Evolutionary conservation across 2,329 filamentous ascomycete species (phyloP), one percentile per base, ranked within the genome.

Genomic region (Aspergillus proliferans): DNA sequence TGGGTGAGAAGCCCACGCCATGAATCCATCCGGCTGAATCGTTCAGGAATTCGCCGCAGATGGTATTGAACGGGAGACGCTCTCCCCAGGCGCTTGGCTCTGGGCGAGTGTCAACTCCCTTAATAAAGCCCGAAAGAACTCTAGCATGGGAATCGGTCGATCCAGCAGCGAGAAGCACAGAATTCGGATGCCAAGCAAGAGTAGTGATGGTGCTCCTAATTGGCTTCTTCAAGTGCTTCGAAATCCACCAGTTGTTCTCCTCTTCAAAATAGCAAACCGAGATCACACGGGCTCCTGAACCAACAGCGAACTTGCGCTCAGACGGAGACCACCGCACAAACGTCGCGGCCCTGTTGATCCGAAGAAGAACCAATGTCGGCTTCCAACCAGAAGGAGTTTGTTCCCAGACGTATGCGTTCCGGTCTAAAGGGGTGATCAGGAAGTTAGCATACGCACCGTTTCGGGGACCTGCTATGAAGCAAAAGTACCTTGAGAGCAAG

Each of bases 241-340:
- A 96, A 39, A 98, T 92, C 93, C 93, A 98, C 93, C 93, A 98
- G 76, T 98, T 91, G 72, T 98, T 96, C 72, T 98, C 93, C 69
- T 95, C 88, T 67, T 98, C 93, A 62, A 98, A 98, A 76, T 97
- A 97, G 79, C 93, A 98, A 60, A 97, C 82, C 38, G 93, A 90
- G 63, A 98, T 95, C 57, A 95, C 87, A 55, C 93, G 85, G 60
- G 95, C 93, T 53, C 93, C 93, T 24, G 91, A 96, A 52, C 93
- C 93, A 22, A 97, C 93, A 47, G 93, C 93, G 69, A 98, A 98
- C 73, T 98, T 98, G 68, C 85, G 87, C 78, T 98, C 93, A 19
- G 87, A 92, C 2, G 93, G 93, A 19, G 90, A 94, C 93, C 93
- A 98, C 63, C 93, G 88, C 45, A 96, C 93, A 66, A 92, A 96